Evolutionary conservation across 306 rosid genomes (phyloP), one percentile per base, ranked within the genome.

Genomic region (Quercus mongolica): DNA sequence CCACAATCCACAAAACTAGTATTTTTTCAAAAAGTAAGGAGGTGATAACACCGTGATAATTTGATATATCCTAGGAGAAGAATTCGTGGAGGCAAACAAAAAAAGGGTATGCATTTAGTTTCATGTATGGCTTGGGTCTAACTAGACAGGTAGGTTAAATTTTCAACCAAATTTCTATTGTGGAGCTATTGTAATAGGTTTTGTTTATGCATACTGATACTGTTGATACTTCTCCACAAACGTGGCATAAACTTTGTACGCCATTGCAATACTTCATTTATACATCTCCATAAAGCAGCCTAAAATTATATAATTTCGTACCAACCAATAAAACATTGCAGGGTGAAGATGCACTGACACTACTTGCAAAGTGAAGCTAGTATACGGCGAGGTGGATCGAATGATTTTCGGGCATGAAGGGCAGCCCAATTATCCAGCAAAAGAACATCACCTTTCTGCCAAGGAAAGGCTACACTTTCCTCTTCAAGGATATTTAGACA

Each of bases 351-450:
- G 1, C 13, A 0, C 17, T 12, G 17, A 13, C 5, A 55, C 84
- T 85, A 89, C 78, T 80, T 89, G 81, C 82, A 76, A 18, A 89
- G 91, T 3, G 93, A 89, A 79, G 93, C 93, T 5, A 83, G 85
- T 9, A 89, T 73, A 30, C 87, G 82, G 71, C 93, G 97, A 51
- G 97, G 97, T 7, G 92, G 97, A 62, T 13, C 38, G 33, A 90
- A 95, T 2, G 97, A 82, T 80, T 88, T 81, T 33, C 97, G 78
- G 41, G 94, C 90, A 84, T 92, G 97, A 74, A 91, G 97, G 6
- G 88, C 97, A 1, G 97, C 97, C 94, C 81, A 89, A 77, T 95
- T 92, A 87, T 95, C 96, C 33, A 92, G 65, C 63, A 95, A 77
- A 51, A 95, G 69, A 85, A 95, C 83, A 65, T 92, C 97, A 33